A percentile compares a stretch with the other conserved stretches of the same genome.
These are phyloP conservation scores for Alternaria ethzedia DNA, from an alignment of 2,329 filamentous ascomycete genomes.

Conservation along the genomic window DNA sequence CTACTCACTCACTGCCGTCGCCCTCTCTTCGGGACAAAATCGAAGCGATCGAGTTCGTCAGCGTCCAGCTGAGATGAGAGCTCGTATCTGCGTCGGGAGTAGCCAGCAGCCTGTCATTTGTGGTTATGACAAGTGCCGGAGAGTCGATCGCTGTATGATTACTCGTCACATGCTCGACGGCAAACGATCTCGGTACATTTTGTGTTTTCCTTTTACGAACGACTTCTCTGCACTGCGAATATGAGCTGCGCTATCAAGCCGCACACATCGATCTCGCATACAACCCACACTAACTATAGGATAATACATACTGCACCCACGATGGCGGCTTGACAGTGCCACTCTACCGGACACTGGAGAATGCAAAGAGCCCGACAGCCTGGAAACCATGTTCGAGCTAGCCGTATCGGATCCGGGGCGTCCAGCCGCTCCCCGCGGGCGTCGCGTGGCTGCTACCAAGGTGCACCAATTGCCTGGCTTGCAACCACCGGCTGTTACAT, in stretches of 20 bases:
- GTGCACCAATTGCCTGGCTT: conserved; percentile 28
- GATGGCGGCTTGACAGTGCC: conserved; percentile 44
- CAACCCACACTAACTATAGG: conserved; percentile 35
- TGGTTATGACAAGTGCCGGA: conserved; percentile 4
- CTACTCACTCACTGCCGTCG: not conserved
- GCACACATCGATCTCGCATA: conserved; percentile 1
- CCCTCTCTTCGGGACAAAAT: conserved; percentile 1
- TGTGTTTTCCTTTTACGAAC: not conserved
- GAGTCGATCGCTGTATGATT: conserved; percentile 7
- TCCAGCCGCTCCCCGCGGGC: conserved; percentile 38
- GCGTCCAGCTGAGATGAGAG: conserved; percentile 7
- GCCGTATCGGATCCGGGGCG: conserved; percentile 28
- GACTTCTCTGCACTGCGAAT: not conserved
- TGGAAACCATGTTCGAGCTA: conserved; percentile 38
- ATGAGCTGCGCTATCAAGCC: not conserved
- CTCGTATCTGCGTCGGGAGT: conserved; percentile 17
- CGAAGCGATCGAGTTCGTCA: conserved; percentile 1
- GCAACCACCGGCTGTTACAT: conserved; percentile 33
- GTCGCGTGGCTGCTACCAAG: conserved; percentile 32
- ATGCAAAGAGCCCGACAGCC: conserved; percentile 34
- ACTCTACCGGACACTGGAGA: conserved; percentile 43
- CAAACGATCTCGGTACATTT: not conserved
- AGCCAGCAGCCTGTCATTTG: conserved; percentile 15
- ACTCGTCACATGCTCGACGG: conserved; percentile 3
- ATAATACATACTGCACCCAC: conserved; percentile 35